Base-by-base conservation (phyloP, 805 yeast genomes). In the Clavispora vitiphila region DNA sequence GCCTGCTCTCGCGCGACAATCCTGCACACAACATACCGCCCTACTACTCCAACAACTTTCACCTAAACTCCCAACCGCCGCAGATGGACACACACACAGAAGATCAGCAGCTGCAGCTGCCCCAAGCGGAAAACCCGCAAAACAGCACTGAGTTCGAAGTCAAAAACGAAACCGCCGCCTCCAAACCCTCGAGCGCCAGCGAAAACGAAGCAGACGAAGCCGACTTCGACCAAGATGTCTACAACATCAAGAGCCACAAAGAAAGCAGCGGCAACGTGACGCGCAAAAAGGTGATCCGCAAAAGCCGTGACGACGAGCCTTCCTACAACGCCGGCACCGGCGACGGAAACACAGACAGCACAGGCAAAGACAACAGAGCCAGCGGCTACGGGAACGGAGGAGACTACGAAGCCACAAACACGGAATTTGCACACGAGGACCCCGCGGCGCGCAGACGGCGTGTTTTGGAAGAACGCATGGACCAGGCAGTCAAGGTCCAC, bases 391-490 rank as follows among this genome's bases (percentile, higher is more conserved):
- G n/a, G n/a, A n/a, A n/a, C 16, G 9, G 9, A 15, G 30, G 30
- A 15, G 30, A 41, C 20, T 40, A 42, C 25, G 49, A 44, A 15
- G 41, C 38, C 22, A 40, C n/a, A n/a, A n/a, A 41, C 19, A 38
- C 40, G 4, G 54, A 50, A 31, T 58, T 50, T 43, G 35, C 48
- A 27, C 57, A 60, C 46, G 65, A 66, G 47, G 71, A 67, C 47
- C 71, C 73, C 14, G 56, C 54, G 14, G 39, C 57, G 11, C 53
- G 82, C 42, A 80, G 75, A 57, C 80, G 95, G 57, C 76, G 88
- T 49, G 80, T 78, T 48, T 73, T 93, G 48, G 98, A 93, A 62
- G 91, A 80, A 44, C 78, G 74, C 53, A 76, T 93, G 67, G 93
- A 84, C 49, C 78, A 80, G 32, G 83, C 95, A 1, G 64, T 91